Evolutionary conservation across 2,329 filamentous ascomycete genomes (phyloP).

Genomic region (Trichoderma afroharzianum): DNA sequence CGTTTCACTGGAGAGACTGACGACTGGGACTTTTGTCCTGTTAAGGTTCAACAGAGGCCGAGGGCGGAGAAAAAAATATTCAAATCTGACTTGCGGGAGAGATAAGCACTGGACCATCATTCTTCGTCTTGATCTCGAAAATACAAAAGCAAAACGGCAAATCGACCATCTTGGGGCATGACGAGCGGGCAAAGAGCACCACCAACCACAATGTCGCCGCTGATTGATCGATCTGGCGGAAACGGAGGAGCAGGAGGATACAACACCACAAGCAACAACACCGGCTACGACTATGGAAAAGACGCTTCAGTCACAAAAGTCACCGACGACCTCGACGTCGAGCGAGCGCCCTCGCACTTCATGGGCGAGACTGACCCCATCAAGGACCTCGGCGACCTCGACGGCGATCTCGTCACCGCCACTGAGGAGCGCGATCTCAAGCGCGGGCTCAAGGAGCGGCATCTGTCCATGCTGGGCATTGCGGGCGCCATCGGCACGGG

Average conservation of each 20-base stretch:
- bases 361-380: neutral
- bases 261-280: neutral
- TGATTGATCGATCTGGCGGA: slow-evolving; percentile 11
- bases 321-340: neutral
- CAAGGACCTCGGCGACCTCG: slow-evolving; percentile 19
- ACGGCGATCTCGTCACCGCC: slow-evolving; percentile 44
- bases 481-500: slow-evolving; percentile 60
- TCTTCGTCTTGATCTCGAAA: neutral
- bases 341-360: neutral
- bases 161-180: neutral
- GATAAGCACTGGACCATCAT: neutral
- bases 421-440: slow-evolving; percentile 48
- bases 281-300: neutral
- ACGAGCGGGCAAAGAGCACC: slow-evolving; percentile 9
- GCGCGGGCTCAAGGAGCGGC: slow-evolving; percentile 38
- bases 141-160: neutral
- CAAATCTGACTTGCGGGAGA: neutral
- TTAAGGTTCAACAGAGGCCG: neutral
- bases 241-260: neutral
- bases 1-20: neutral
- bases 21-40: neutral
- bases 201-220: slow-evolving; percentile 10
- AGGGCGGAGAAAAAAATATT: neutral
- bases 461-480: slow-evolving; percentile 61
- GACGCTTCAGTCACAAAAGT: neutral